A percentile compares a stretch with the other conserved stretches of the same genome.
phyloP scores from a whole-genome alignment of 176 grass and related monocot species.

The Aegilops sharonensis region DNA sequence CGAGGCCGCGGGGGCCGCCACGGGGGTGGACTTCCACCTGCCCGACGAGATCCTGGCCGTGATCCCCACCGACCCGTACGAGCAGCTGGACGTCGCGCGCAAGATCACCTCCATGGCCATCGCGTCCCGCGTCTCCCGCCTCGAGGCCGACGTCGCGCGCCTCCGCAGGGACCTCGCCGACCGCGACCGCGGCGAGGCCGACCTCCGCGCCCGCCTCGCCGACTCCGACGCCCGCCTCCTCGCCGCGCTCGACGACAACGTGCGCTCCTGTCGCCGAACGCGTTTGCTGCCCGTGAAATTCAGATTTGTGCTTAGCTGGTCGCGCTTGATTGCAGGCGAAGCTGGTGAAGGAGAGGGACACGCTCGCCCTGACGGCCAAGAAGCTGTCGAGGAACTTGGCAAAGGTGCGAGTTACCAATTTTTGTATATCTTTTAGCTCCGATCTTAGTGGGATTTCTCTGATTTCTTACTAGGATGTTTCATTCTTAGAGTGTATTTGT shows the following conservation, averaged over 20 bases:
- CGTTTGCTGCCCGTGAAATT: not conserved
- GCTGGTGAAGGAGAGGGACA: slow-evolving; percentile 80
- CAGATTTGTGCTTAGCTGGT: not conserved
- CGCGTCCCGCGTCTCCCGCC: slow-evolving; percentile 70
- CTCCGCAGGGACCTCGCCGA: slow-evolving; percentile 71
- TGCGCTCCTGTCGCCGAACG: slow-evolving; percentile 3
- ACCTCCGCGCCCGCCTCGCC: slow-evolving; percentile 42
- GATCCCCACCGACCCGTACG: slow-evolving; percentile 95
- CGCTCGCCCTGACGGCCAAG: slow-evolving; percentile 62
- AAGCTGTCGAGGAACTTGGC: slow-evolving; percentile 76
- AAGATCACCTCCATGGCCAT: slow-evolving; percentile 99
- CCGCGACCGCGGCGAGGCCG: slow-evolving; percentile 50
- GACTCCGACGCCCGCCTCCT: slow-evolving; percentile 57
- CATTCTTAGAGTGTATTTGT: not conserved
- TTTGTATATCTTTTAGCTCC: not conserved
- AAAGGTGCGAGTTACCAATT: slow-evolving; percentile 46
- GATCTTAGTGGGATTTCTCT: not conserved
- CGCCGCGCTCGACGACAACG: slow-evolving; percentile 59
- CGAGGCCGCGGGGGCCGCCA: slow-evolving; percentile 12
- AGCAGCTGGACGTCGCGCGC: slow-evolving; percentile 89
- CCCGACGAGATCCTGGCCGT: slow-evolving; percentile 88
- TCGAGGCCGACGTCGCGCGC: slow-evolving; percentile 66
- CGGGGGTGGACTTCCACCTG: slow-evolving; percentile 74
- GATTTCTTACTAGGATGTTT: not conserved
- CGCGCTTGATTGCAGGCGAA: slow-evolving; percentile 48